Evolutionary conservation across 768 basidiomycete species (phyloP).

Genomic region (Suillus lakei): DNA sequence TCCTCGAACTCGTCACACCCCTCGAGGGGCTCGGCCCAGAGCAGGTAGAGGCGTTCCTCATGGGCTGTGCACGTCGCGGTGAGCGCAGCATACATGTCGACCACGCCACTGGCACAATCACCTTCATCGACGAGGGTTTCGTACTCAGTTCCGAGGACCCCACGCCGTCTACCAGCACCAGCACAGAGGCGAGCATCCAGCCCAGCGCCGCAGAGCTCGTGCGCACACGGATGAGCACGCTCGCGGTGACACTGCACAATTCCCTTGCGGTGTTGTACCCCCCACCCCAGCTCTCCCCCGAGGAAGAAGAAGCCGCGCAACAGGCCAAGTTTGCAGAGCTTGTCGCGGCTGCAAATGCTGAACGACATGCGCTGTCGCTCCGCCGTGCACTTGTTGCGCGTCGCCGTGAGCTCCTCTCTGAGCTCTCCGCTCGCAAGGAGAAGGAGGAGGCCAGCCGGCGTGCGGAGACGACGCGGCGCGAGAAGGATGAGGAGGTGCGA

Average conservation of each 20-base stretch:
- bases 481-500: conserved; percentile 71
- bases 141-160: conserved; percentile 42
- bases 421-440: conserved; percentile 84
- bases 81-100: conserved; percentile 88
- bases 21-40: conserved; percentile 65
- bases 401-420: conserved; percentile 82
- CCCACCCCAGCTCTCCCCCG: conserved; percentile 40
- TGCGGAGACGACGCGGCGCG: conserved; percentile 67
- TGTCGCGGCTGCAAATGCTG: conserved; percentile 67
- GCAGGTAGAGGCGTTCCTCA: conserved; percentile 88
- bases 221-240: conserved; percentile 74
- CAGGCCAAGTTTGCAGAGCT: conserved; percentile 62
- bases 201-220: conserved; percentile 74
- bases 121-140: conserved; percentile 83
- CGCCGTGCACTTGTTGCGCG: conserved; percentile 83
- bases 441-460: conserved; percentile 84
- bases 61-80: conserved; percentile 87
- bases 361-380: conserved; percentile 77
- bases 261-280: conserved; percentile 64
- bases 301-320: conserved; percentile 54
- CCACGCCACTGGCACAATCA: conserved; percentile 83
- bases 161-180: conserved; percentile 22
- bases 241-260: conserved; percentile 75
- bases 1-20: conserved; percentile 81
- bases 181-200: conserved; percentile 61